Conservation (phyloP, 2,329 filamentous ascomycete genomes). For the Apiospora hydei region DNA sequence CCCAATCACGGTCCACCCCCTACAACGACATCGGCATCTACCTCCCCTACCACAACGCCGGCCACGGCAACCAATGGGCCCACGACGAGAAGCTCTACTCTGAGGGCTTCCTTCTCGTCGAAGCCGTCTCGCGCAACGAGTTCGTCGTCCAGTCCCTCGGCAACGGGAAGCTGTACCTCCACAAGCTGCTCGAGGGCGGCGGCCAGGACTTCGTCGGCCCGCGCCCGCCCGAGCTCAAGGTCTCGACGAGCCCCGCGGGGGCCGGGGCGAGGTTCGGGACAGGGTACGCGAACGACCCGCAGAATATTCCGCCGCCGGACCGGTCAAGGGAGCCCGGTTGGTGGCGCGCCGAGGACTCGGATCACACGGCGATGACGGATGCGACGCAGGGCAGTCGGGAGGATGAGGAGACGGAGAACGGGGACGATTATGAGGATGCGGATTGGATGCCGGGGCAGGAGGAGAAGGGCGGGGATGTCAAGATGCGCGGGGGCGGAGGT, state of each 20-base stretch:
- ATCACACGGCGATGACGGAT: not conserved
- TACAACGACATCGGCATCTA: not conserved
- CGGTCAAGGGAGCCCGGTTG: not conserved
- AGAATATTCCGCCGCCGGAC: not conserved
- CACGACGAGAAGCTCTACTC: not conserved
- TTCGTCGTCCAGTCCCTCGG: conserved; percentile 9
- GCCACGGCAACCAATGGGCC: not conserved
- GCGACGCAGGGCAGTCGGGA: not conserved
- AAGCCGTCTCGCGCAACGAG: not conserved
- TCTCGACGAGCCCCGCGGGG: not conserved
- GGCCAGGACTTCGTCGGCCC: not conserved
- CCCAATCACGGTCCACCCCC: not conserved
- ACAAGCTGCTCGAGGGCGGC: conserved; percentile 6
- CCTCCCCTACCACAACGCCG: not conserved
- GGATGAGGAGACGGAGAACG: not conserved
- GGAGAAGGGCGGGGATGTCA: not conserved
- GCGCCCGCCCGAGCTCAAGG: not conserved
- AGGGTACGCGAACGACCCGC: not conserved
- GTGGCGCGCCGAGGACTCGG: not conserved
- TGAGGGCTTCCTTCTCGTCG: not conserved
- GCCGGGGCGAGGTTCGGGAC: not conserved
- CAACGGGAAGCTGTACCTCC: not conserved
- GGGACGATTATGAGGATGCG: not conserved
- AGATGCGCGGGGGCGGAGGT: not conserved
- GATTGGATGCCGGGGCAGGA: not conserved